Evolutionary conservation across 1,284 basidiomycete genomes (phyloP), one percentile per base, ranked within the genome.

Genomic region (Cutaneotrichosporon sp.): DNA sequence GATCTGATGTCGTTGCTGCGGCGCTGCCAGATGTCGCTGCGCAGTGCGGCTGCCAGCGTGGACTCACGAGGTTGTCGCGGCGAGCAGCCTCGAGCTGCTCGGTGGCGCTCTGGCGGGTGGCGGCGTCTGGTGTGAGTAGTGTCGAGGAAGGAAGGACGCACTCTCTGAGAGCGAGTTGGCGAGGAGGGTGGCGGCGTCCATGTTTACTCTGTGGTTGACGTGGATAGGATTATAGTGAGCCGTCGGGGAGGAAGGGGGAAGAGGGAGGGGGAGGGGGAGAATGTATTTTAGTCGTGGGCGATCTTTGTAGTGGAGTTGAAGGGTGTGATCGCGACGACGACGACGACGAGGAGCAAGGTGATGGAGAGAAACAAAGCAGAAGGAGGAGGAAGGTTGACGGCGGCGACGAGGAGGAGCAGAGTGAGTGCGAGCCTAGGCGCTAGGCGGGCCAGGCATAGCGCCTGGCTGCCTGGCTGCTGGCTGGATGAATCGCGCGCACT

Each of bases 111-210:
- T 91, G 87, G 85, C 94, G 92, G 83, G 89, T 89, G 79, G 82
- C 84, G 67, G 88, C 85, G 83, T 93, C 90, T 93, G 73, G 53
- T 3, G 59, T 65, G 38, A 67, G 63, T 57, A 60, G 69, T 56
- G 67, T 54, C 55, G 43, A 46, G 25, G 42, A 54, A 62, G 66
- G 66, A 75, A 49, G 59, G 27, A 82, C 87, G 72, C 75, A 93
- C 92, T 90, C 63, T 90, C 83, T 63, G 91, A 93, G 75, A 97
- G 87, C 72, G 92, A 89, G 83, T 93, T 92, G 73, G 88, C 86
- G 75, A 95, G 87, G 67, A 95, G 87, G 80, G 91, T 88, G 67
- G 87, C 89, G 70, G 90, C 91, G 83, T 92, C 91, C 92, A 95
- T 95, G 77, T 81, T 86, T 63, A 49, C 52, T 25, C 20, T 29